A percentile compares a stretch with the other conserved stretches of the same genome.
Evolutionary conservation across 2,329 filamentous ascomycete species (phyloP).

Genomic region (Bipolaris gigantea): DNA sequence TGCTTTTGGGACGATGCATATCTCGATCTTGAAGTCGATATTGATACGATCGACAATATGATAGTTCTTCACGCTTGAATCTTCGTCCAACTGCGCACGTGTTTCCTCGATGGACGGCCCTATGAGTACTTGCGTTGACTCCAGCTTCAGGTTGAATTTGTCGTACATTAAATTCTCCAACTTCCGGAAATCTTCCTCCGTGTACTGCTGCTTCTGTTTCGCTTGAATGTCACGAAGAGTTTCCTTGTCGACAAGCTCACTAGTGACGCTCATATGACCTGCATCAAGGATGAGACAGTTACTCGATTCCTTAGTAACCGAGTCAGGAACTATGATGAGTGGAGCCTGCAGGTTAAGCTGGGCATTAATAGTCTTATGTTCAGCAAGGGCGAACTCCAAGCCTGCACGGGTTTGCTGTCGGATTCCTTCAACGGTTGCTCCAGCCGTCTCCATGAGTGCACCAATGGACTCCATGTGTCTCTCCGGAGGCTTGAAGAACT

Average conservation of each 20-base stretch:
- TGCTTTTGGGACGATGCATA: conserved; percentile 94
- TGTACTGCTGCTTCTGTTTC: conserved; percentile 86
- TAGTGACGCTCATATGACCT: conserved; percentile 91
- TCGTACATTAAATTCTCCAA: conserved; percentile 97
- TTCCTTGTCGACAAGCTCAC: conserved; percentile 88
- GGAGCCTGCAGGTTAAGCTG: conserved; percentile 94
- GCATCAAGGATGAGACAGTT: conserved; percentile 94
- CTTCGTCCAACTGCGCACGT: conserved; percentile 73
- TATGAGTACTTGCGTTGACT: conserved; percentile 93
- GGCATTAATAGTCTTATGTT: conserved; percentile 97
- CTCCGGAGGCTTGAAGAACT: conserved; percentile 95
- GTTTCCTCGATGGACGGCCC: conserved; percentile 91
- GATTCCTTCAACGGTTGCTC: conserved; percentile 91
- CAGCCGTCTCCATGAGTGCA: conserved; percentile 91
- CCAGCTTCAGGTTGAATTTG: conserved; percentile 88
- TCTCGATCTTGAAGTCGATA: conserved; percentile 93
- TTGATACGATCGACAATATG: conserved; percentile 97
- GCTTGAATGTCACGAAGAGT: conserved; percentile 87
- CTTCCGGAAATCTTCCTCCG: conserved; percentile 82
- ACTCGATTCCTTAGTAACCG: conserved; percentile 76
- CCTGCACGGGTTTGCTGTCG: conserved; percentile 94
- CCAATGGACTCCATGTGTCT: conserved; percentile 98
- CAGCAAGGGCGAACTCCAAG: conserved; percentile 92
- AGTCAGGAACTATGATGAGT: conserved; percentile 93
- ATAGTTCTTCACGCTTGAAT: conserved; percentile 69